Base-by-base conservation (phyloP, 441 rosid genomes). In the Croton laevigatus region DNA sequence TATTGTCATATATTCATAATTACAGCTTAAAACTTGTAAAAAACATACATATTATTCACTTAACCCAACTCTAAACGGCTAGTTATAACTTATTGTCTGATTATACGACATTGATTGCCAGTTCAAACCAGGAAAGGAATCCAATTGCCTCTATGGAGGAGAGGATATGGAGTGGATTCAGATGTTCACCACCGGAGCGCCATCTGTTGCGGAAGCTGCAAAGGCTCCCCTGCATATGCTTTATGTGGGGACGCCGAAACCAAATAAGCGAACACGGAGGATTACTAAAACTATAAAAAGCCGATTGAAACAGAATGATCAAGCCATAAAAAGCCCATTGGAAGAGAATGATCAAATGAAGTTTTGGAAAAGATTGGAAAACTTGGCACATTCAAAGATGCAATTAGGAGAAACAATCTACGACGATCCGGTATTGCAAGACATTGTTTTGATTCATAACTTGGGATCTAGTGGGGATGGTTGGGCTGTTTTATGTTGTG, bases 81-180 rank as follows among this genome's bases (percentile, higher is more conserved):
- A 40, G 44, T 40, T 40, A 27, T 27, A 40, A 40, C 17, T 46
- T 14, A 46, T 13, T 42, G 12, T 68, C 6, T 20, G 17, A 68
- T 37, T 4, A 23, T 23, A 9, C 53, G 5, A 40, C 2, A 40
- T 13, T 14, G 48, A 5, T 52, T 46, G 13, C 11, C 93, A 91
- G 91, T 84, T 84, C 17, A 23, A 59, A 3, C 87, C 82, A 53
- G 88, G 82, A 34, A 88, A 82, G 42, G 16, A 66, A 62, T 87
- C 73, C 80, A 82, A 87, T 66, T 91, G 86, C 80, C 69, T 91
- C 32, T 91, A 88, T 64, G 97, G 97, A 59, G 92, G 97, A 34
- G 91, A 88, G 53, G 96, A 91, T 73, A 62, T 85, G 4, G 92
- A 88, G 12, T 88, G 97, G 97, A 86, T 86, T 69, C 75, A 80